Conservation (phyloP, 371 early-diverging fungal species). For the Rhizopus microsporus region DNA sequence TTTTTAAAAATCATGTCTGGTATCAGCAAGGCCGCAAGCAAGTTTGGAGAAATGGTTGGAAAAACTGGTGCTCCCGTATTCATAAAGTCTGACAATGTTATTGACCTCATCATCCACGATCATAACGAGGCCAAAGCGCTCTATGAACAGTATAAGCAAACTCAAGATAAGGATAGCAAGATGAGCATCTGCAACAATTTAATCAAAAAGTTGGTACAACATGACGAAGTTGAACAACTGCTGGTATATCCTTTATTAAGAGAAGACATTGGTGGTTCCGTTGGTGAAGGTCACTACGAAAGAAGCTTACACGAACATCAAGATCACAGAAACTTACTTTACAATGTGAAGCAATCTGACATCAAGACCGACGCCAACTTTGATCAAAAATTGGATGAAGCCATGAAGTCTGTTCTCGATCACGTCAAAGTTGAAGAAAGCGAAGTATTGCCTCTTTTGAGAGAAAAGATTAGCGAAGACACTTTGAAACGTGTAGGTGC, state of each 20-base stretch:
- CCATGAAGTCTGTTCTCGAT: conserved; percentile 8
- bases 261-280: conserved; percentile 8
- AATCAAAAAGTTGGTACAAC: conserved; percentile 13
- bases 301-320: conserved; percentile 9
- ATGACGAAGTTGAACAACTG: conserved; percentile 16
- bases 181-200: conserved; percentile 3
- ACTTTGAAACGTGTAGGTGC: conserved; percentile 7
- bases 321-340: conserved; percentile 1
- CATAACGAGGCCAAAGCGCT: conserved; percentile 9
- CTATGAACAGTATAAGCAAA: conserved; percentile 7
- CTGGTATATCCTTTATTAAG: conserved; percentile 18
- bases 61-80: conserved; percentile 16
- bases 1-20: conserved; percentile 1
- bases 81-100: conserved; percentile 4
- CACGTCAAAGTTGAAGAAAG: conserved; percentile 14
- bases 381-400: conserved; percentile 8
- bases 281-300: conserved; percentile 10
- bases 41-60: conserved; percentile 15
- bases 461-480: conserved; percentile 11
- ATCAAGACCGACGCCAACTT: conserved; percentile 1
- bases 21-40: conserved; percentile 10
- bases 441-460: conserved; percentile 15
- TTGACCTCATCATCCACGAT: conserved; percentile 13
- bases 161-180: conserved; percentile 9
- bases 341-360: conserved; percentile 1